Percentiles rank a stretch among this genome's conserved stretches.
These are phyloP conservation scores for Senecio squalidus DNA, from an alignment of 140 eudicot genomes.

Conservation along the genomic window DNA sequence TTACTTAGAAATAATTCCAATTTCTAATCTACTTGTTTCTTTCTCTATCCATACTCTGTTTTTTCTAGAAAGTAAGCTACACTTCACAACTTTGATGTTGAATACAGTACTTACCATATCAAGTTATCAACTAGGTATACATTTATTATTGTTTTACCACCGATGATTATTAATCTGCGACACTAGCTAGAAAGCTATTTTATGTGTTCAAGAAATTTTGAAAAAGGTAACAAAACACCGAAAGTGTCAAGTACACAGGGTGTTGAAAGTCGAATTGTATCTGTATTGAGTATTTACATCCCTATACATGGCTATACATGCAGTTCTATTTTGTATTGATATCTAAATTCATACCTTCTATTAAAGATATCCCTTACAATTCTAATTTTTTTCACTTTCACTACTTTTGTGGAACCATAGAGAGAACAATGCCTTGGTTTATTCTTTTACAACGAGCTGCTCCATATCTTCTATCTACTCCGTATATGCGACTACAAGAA, in stretches of 20 bases:
- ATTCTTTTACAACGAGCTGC: conserved; percentile 78
- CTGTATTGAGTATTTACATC: background rate
- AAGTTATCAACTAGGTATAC: background rate
- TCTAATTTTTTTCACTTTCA: conserved; percentile 3
- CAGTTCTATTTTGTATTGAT: conserved; percentile 4
- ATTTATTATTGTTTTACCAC: background rate
- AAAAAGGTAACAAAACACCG: background rate
- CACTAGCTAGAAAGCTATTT: background rate
- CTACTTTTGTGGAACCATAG: conserved; percentile 27
- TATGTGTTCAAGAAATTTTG: background rate
- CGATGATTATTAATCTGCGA: background rate
- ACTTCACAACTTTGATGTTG: too few relatives aligned
- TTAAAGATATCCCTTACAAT: background rate
- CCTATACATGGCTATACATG: background rate
- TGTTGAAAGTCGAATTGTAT: background rate
- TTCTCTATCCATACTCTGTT: too few relatives aligned
- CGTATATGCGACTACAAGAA: conserved; percentile 87
- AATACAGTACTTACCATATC: too few relatives aligned
- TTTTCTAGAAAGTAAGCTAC: too few relatives aligned
- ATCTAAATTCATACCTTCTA: conserved; percentile 10
- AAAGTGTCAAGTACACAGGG: too few relatives aligned
- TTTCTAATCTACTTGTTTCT: too few relatives aligned
- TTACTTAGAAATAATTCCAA: too few relatives aligned
- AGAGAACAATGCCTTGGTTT: conserved; percentile 78
- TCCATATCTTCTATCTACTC: conserved; percentile 81